Percentiles rank a stretch among this genome's conserved stretches.
Conservation (phyloP, 2,329 filamentous ascomycete genomes). For the Talaromyces sp. region DNA sequence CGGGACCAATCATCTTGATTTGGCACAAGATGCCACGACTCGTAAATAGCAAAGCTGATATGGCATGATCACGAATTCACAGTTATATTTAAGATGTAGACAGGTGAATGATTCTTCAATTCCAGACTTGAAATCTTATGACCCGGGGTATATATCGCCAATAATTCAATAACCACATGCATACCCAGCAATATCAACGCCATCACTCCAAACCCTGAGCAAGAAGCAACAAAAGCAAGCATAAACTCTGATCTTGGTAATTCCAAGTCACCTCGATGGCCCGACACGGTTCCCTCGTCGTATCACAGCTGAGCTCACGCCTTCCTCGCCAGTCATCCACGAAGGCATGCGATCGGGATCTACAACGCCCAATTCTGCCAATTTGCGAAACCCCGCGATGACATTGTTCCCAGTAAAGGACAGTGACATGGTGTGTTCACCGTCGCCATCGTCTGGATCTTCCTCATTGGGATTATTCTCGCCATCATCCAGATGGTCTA, state of each 20-base stretch:
- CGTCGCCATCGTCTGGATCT: conserved; percentile 12
- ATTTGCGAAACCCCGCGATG: conserved; percentile 70
- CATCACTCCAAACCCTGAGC: not conserved
- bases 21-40: not conserved
- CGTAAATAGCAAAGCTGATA: too few species aligned
- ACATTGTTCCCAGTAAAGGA: conserved; percentile 72
- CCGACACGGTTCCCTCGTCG: conserved; percentile 48
- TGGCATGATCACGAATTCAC: too few species aligned
- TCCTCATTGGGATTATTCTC: conserved; percentile 14
- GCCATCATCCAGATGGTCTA: conserved; percentile 30
- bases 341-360: conserved; percentile 75
- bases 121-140: too few species aligned
- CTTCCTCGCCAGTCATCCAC: conserved; percentile 87
- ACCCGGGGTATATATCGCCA: too few species aligned
- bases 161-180: not conserved
- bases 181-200: not conserved
- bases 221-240: not conserved
- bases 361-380: conserved; percentile 68
- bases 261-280: not conserved
- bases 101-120: too few species aligned
- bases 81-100: too few species aligned
- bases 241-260: not conserved
- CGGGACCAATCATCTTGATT: not conserved
- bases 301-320: conserved; percentile 68
- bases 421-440: conserved; percentile 40